Base-by-base conservation (phyloP, 2,329 filamentous ascomycete genomes). In the Aschersonia sp. region DNA sequence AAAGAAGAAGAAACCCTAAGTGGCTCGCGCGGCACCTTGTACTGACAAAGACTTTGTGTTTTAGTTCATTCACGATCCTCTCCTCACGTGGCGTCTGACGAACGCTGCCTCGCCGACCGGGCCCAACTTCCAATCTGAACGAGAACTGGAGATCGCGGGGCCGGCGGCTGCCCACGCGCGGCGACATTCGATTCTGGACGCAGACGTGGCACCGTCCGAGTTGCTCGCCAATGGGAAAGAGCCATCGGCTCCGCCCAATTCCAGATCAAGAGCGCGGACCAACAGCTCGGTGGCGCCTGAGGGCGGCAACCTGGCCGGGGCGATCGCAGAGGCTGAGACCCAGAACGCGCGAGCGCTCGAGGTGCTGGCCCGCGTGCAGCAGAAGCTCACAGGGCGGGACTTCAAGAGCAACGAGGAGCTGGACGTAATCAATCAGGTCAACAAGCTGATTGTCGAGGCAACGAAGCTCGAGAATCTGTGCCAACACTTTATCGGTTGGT, bases 401-500 rank as follows among this genome's bases (percentile, higher is more conserved):
- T 98, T 98, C 66, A 89, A 87, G 65, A 76, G 81, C 3, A 76
- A 77, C 43, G 84, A 94, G 58, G 90, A 97, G 66, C 73, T 98
- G 52, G 83, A 81, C 49, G 81, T 94, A 29, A 81, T 86, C 48
- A 79, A 80, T 51, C 92, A 99, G 67, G 94, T 98, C 5, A 90
- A 95, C 65, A 90, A 94, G 64, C 70, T 99, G 58, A 84, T 99
- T 56, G 83, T 84, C 51, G 90, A 98, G 70, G 92, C 92, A 29
- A 98, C 92, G 6, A 95, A 92, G 60, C 72, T 97, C 57, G 92
- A 97, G 74, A 97, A 97, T 63, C 71, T 98, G 51, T 98, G 92
- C 63, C 92, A 97, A 72, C 92, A 97, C 70, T 98, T 95, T 64
- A 95, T 97, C 57, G 92, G 92, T 53, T 97, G 90, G 90, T 97